Base-by-base conservation (phyloP, 306 rosid genomes). In the Cucurbita argyrosperma region DNA sequence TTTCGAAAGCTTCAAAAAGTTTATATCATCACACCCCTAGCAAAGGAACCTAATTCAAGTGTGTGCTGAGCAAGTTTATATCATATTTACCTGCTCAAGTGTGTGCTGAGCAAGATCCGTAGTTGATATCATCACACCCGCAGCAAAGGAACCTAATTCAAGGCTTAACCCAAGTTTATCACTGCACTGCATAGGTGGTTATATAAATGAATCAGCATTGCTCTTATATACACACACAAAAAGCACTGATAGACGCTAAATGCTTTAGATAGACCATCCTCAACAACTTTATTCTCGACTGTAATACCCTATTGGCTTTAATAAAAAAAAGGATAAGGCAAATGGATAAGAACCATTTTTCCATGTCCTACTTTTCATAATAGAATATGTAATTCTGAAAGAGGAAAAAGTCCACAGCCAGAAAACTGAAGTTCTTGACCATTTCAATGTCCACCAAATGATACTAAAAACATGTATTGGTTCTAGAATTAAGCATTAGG, bases 21-120 rank as follows among this genome's bases (percentile, higher is more conserved):
- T 21, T 21, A 21, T 21, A 21, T 21, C 23, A 21, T 21, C 23
- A 21, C 23, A 21, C 23, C 23, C 23, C 1, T 1, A 21, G 23
- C 23, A 21, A 21, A 21, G 23, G 23, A 21, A 21, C 23, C 23
- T 21, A 21, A 21, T 21, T 21, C 23, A 21, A 21, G 23, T 21
- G 23, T 21, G 23, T 21, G 23, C 23, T 21, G 23, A 21, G 23
- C 23, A 21, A 21, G 23, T 21, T 21, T 21, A 21, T 21, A 21
- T 12, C 15, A 13, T 56, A 15, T 65, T 74, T 87, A 89, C 99
- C 79, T 94, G 96, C 77, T 94, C 96, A 76, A 94, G 91, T 10
- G 99, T 91, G 80, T 94, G 99, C 77, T 94, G 99, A 79, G 91
- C 99, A 77, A 94, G 99, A 89, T 88, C 97, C 69, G 99, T 95